Percentiles rank a stretch among this genome's conserved stretches.
Conservation (phyloP, 768 basidiomycete species). For the Kwoniella dendrophila region DNA sequence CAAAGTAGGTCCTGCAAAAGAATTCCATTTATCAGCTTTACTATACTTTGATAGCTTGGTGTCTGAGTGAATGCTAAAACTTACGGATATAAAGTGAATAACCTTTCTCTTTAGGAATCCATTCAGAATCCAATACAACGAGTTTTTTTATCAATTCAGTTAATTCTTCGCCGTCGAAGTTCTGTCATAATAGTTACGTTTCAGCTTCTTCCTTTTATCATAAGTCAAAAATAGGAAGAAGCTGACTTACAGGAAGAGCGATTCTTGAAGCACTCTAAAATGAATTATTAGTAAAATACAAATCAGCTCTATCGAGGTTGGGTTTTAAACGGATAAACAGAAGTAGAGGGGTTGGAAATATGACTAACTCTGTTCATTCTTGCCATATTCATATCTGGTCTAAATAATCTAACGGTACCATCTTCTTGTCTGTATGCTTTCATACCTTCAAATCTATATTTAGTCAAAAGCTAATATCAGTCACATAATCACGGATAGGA, state of each 20-base stretch:
- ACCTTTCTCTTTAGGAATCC: constrained; percentile 86
- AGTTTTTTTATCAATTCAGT: constrained; percentile 82
- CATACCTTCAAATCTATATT: constrained; percentile 78
- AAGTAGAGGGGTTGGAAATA: too few species aligned
- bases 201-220: too few species aligned
- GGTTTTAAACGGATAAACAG: not conserved
- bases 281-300: not conserved
- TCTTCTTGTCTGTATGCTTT: constrained; percentile 81
- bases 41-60: not conserved
- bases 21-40: not conserved
- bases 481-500: not conserved
- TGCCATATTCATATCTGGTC: constrained; percentile 97
- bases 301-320: not conserved
- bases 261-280: constrained; percentile 69
- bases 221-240: too few species aligned
- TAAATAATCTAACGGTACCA: constrained; percentile 78
- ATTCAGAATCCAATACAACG: constrained; percentile 76
- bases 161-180: constrained; percentile 75
- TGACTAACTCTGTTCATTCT: constrained; percentile 71
- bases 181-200: too few species aligned
- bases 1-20: constrained; percentile 49
- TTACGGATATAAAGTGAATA: constrained; percentile 91
- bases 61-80: constrained; percentile 60
- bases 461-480: constrained; percentile 5
- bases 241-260: constrained; percentile 63